Evolutionary conservation across 1,139 yeast genomes (phyloP), one percentile per base, ranked within the genome.

Genomic region (Oligophagozyma castellii): DNA sequence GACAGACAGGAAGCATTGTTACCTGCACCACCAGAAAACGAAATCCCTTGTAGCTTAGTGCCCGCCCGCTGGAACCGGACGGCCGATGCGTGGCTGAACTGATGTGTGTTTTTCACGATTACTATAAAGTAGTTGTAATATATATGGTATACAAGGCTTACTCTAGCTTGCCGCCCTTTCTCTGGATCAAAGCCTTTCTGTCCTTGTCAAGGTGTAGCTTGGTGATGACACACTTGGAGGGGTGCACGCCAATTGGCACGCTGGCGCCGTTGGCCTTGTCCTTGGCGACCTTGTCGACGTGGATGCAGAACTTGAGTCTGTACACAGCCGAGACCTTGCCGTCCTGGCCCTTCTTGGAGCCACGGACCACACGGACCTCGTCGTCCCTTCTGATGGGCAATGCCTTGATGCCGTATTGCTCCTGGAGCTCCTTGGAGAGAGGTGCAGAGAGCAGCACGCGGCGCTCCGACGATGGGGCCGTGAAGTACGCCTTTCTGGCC

Each of bases 401-500:
- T 51, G 95, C 70, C 64, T 75, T 83, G 70, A 89, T 72, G 66
- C 84, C 84, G 83, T 84, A 89, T 73, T 92, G 79, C 65, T 78
- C 92, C 67, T 93, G 81, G 70, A 92, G 81, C 72, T 92, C 98
- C 77, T 92, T 89, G 56, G 98, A 89, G 59, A 92, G 78, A 59
- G 98, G 95, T 65, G 98, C 98, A 58, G 95, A 79, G 77, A 92
- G 71, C 66, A 92, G 70, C 53, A 67, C 70, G 71, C 98, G 84
- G 73, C 96, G 84, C 61, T 70, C 84, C 51, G 89, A 79, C 51
- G 98, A 89, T 58, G 98, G 93, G 52, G 99, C 93, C 57, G 71
- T 70, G 86, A 92, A 92, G 81, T 92, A 79, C 66, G 98, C 98
- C 86, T 89, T 89, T 81, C 99, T 86, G 67, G 96, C 73, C 80